Conservation (phyloP, 108 stramenopile species). For the Nitzschia palea region DNA sequence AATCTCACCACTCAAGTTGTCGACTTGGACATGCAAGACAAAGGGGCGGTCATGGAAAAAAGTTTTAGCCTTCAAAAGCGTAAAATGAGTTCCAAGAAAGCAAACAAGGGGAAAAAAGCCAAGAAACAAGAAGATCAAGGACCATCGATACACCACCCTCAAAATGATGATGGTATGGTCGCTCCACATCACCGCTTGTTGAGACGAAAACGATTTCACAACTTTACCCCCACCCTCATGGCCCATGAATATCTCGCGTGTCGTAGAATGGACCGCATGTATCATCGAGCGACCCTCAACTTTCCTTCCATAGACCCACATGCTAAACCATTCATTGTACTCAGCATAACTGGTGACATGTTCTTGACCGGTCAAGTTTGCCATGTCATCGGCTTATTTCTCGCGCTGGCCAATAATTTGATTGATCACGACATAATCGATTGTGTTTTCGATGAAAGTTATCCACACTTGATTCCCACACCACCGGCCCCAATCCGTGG, state of each 20-base stretch:
- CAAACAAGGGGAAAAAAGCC: conserved; percentile 11
- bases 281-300: conserved; percentile 70
- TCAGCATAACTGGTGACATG: conserved; percentile 70
- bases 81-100: conserved; percentile 13
- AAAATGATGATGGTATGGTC: conserved; percentile 1
- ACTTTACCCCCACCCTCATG: conserved; percentile 62
- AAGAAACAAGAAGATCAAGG: conserved; percentile 17
- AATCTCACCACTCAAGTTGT: conserved; percentile 58
- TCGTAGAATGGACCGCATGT: conserved; percentile 69
- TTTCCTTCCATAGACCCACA: conserved; percentile 14
- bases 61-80: conserved; percentile 41
- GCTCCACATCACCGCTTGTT: conserved; percentile 29
- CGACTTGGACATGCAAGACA: conserved; percentile 44
- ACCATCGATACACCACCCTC: background rate
- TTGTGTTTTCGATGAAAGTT: conserved; percentile 81
- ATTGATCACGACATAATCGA: conserved; percentile 72
- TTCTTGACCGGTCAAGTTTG: conserved; percentile 69
- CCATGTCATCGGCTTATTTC: conserved; percentile 63
- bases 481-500: conserved; percentile 61
- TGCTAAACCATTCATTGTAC: conserved; percentile 56
- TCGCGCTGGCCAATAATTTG: conserved; percentile 63
- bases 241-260: conserved; percentile 74
- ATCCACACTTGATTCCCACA: conserved; percentile 68
- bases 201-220: conserved; percentile 71
- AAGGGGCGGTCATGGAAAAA: conserved; percentile 56